Evolutionary conservation across 805 yeast species (phyloP), one percentile per base, ranked within the genome.

Genomic region (Candida quercuum): DNA sequence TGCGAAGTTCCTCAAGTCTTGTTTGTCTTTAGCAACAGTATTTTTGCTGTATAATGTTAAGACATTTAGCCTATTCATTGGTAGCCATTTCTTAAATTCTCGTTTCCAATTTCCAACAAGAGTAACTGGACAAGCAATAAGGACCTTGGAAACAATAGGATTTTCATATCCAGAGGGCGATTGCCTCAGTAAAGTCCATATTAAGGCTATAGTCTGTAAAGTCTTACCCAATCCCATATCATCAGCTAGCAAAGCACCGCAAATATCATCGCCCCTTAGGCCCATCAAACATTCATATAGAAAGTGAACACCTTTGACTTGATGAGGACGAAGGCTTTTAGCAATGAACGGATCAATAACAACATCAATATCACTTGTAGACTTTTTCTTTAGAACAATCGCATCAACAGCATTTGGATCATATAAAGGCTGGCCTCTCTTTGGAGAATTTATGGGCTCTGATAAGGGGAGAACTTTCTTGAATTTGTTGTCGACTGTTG

Each of bases 181-280:
- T 47, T 84, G 56, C 45, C 73, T 80, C 15, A 86, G 57, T 15
- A 93, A 59, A 0, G 96, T 87, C 94, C 95, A 87, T 4, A 91
- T 70, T 28, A 87, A 57, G 0, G 95, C 55, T 6, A 93, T 91
- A 0, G 96, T 77, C 74, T 81, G 89, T 29, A 93, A 60, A 0
- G 98, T 89, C 51, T 85, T 85, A 2, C 96, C 96, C 14, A 93
- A 65, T 0, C 99, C 99, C 99, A 93, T 93, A 50, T 91, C 98
- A 59, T 93, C 99, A 0, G 99, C 99, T 30, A 93, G 59, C 5
- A 93, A 61, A 2, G 91, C 89, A 0, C 99, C 98, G 30, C 61
- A 48, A 0, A 75, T 74, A 2, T 65, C 63, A 16, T 60, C 60
- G 4, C 69, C 71, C 19, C 72, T 63, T 36, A 72, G 61, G 0